Evolutionary conservation across 495 filamentous ascomycete species (phyloP).

Genomic region (Monascus purpureus): DNA sequence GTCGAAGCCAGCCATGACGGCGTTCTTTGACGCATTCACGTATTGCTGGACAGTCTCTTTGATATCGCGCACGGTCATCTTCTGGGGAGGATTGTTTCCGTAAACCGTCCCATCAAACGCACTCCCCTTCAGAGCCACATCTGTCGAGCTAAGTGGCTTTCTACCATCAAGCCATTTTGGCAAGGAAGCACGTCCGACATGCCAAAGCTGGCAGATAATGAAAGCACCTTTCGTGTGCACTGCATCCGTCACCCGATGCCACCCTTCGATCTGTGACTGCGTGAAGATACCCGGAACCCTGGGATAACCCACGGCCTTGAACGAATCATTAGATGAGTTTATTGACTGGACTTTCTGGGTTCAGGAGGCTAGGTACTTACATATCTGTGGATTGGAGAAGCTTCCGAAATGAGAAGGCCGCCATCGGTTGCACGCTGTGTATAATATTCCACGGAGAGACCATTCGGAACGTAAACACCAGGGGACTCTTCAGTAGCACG

Average conservation of each 20-base stretch:
- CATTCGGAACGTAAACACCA: slow-evolving; percentile 23
- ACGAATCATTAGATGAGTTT: no score
- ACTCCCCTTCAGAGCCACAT: slow-evolving; percentile 13
- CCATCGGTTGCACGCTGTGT: slow-evolving; percentile 32
- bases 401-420: slow-evolving; percentile 36
- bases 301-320: slow-evolving; percentile 26
- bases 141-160: slow-evolving; percentile 8
- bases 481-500: no score
- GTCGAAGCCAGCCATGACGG: slow-evolving; percentile 48
- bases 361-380: slow-evolving; percentile 8
- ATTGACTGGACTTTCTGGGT: no score
- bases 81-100: slow-evolving; percentile 21
- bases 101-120: slow-evolving; percentile 15
- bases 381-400: slow-evolving; percentile 20
- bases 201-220: slow-evolving; percentile 41
- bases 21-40: slow-evolving; percentile 41
- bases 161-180: slow-evolving; percentile 16
- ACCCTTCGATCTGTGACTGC: slow-evolving; percentile 27
- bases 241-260: slow-evolving; percentile 36
- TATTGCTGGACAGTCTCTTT: slow-evolving; percentile 30
- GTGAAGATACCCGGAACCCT: slow-evolving; percentile 35
- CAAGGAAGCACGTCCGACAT: slow-evolving; percentile 32
- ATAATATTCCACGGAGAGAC: slow-evolving; percentile 34
- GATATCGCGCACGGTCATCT: slow-evolving; percentile 31
- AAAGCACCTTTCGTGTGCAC: slow-evolving; percentile 37